phyloP scores from a whole-genome alignment of 2,329 filamentous ascomycete genomes.

The Ceratocystiopsis brevicomis region DNA sequence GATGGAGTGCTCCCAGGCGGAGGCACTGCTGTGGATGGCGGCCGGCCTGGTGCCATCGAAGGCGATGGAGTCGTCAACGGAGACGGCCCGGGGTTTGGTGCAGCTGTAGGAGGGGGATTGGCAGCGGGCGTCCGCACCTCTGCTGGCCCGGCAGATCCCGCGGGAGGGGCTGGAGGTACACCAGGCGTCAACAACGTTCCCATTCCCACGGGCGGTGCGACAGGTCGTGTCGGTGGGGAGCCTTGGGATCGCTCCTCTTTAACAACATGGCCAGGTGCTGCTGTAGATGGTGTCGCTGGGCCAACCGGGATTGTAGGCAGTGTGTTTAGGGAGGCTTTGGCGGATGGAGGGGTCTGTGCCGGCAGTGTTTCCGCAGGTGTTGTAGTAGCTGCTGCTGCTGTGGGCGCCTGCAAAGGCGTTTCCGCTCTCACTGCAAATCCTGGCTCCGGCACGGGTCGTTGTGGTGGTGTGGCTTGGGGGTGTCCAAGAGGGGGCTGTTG shows the following conservation, averaged over 20 bases:
- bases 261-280: too few species aligned
- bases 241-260: too few species aligned
- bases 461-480: neutral
- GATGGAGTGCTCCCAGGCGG: neutral
- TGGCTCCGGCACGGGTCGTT: neutral
- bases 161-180: neutral
- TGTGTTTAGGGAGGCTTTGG: too few species aligned
- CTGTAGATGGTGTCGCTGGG: too few species aligned
- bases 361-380: conserved; percentile 3
- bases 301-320: too few species aligned
- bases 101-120: neutral
- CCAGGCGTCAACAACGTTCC: too few species aligned
- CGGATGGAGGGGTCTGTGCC: too few species aligned
- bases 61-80: conserved; percentile 11
- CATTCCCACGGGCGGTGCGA: too few species aligned
- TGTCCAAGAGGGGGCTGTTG: neutral
- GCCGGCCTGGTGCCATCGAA: neutral
- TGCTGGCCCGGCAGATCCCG: too few species aligned
- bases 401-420: neutral
- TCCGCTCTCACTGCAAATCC: neutral
- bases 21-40: neutral
- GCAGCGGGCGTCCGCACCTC: neutral
- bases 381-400: neutral
- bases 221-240: too few species aligned
- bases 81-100: conserved; percentile 14